Evolutionary conservation across 495 filamentous ascomycete species (phyloP), one percentile per base, ranked within the genome.

Genomic region (Hyphodiscus hymeniophilus): DNA sequence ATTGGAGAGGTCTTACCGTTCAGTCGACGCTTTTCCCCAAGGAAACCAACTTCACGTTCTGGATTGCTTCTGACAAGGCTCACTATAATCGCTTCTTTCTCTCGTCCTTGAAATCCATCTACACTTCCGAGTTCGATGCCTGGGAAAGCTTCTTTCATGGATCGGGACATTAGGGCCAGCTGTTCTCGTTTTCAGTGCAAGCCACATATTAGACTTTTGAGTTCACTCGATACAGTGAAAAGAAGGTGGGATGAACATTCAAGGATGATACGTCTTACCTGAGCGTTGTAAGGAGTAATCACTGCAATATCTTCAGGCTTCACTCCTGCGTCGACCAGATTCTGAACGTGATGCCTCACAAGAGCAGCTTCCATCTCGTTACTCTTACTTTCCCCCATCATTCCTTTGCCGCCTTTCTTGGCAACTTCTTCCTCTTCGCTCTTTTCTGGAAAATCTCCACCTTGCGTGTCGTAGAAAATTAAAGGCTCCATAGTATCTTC

Each of bases 391-490:
- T 96, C 91, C 0, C 84, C 81, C 22, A 85, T 68, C 7, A 86
- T 63, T 44, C 59, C 64, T 54, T 63, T 68, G 20, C 59, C 66
- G 36, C 64, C 64, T 40, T 70, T 80, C 48, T 74, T 75, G 2
- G 68, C 65, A 8, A 67, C 59, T 1, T 73, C 71, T 3, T 74
- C 67, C 30, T 63, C 59, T 43, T 66, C 63, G 32, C 53, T 64
- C 58, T 67, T 70, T 57, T 89, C 85, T 2, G 81, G 80, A 57
- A 89, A 96, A 57, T 94, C 86, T 3, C 87, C 90, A 22, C 92
- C 91, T 66, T 97, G 94, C 0, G 92, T 99, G 56, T 99, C 92
- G 65, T 83, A 91, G 68, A 97, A 97, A 5, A 97, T 77, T 2
- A 99, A 63, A 2, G 92, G 88, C 60, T 91, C 87, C 16, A 63